phyloP scores from a whole-genome alignment of 202 grass and related monocot species.

The Bolboschoenoplectus hybrid region DNA sequence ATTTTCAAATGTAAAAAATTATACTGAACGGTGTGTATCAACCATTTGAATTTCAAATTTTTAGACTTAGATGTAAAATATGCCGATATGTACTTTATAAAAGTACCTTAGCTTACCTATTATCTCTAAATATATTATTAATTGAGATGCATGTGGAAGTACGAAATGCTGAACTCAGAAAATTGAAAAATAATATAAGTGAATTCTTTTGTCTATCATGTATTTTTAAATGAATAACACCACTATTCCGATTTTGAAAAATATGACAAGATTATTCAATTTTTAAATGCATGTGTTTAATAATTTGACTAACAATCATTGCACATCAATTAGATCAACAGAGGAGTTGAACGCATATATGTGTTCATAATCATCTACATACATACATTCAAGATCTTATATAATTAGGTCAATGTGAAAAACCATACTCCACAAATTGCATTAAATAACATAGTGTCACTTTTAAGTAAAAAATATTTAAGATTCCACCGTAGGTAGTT shows the following conservation, averaged over 20 bases:
- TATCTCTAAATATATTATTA: neutral
- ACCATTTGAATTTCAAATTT: no score
- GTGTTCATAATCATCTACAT: neutral
- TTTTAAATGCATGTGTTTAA: neutral
- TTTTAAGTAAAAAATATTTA: neutral
- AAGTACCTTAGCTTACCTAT: no score
- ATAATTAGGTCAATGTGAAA: neutral
- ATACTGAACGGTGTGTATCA: no score
- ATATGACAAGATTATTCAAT: neutral
- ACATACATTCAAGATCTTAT: constrained; percentile 4
- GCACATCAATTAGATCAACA: neutral
- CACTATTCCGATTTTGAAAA: neutral
- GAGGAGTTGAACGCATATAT: neutral
- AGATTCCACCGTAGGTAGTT: neutral
- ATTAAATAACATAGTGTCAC: neutral
- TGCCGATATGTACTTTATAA: no score
- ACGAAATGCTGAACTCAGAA: neutral
- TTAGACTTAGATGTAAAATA: no score
- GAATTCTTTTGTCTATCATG: neutral
- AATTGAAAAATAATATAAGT: neutral
- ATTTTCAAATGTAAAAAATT: no score
- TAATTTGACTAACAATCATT: neutral
- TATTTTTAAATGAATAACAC: neutral
- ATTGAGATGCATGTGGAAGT: neutral
- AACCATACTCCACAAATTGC: neutral